Base-by-base conservation (phyloP, 148 eudicot genomes). In the Talinum fruticosum region DNA sequence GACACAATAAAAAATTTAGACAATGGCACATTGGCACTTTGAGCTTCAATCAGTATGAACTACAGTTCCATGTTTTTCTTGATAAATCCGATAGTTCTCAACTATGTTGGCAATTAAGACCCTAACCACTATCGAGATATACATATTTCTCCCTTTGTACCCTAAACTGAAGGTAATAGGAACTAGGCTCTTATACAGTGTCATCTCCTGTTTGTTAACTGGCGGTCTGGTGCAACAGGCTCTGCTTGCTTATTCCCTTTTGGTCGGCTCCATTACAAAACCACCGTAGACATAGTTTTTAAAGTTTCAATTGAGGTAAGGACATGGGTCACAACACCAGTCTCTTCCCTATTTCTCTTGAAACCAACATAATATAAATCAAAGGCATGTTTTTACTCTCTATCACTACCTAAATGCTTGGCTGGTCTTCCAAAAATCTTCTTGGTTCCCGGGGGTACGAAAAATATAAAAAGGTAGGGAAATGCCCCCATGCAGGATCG, bases 401-500 rank as follows among this genome's bases (percentile, higher is more conserved):
- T n/a, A n/a, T n/a, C n/a, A n/a, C n/a, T n/a, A n/a, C n/a, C n/a
- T n/a, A n/a, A n/a, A n/a, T n/a, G n/a, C n/a, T n/a, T n/a, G n/a
- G n/a, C n/a, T n/a, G n/a, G n/a, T n/a, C n/a, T n/a, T 3, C 3
- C 8, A 54, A 7, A 57, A 19, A 19, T n/a, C n/a, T n/a, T n/a
- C n/a, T n/a, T n/a, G n/a, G n/a, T n/a, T n/a, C 16, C 16, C 54
- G 37, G 37, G 2, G 5, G 19, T 14, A 6, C 34, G 38, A 28
- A 41, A 2, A 7, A 4, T 1, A 13, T 18, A 68, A 37, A 69
- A 53, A 51, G 61, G 74, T 38, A 38, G 45, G 6, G 38, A 41
- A 57, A 10, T 84, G 84, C 81, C 83, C 79, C 81, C 82, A 84
- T 81, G 84, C 87, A 81, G 84, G 84, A 81, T 83, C 88, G 82